phyloP scores from a whole-genome alignment of 2,329 filamentous ascomycete species.

The Trichoderma endophyticum region DNA sequence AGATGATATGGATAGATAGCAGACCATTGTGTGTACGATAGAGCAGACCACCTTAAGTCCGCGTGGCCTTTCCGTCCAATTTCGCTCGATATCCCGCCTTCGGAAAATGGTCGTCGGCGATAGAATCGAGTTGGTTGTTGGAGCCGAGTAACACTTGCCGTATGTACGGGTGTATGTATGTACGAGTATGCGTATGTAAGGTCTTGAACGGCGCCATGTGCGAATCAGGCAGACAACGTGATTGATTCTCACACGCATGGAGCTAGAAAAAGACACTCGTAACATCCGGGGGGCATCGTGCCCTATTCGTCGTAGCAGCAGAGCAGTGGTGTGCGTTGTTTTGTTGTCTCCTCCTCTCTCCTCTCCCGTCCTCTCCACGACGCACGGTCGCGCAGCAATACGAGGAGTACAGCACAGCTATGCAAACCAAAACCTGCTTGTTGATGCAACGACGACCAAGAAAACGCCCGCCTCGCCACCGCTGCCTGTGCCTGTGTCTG shows the following conservation, averaged over 20 bases:
- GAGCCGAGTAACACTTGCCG: not conserved
- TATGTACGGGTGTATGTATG: not conserved
- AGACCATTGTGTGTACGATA: not conserved
- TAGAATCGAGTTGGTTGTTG: not conserved
- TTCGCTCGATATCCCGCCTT: not conserved
- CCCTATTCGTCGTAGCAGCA: constrained; percentile 1
- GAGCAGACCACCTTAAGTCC: not conserved
- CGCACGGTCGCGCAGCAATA: constrained; percentile 9
- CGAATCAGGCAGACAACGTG: not conserved
- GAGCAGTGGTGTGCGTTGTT: constrained; percentile 9
- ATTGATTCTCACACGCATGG: not conserved
- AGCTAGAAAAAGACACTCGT: not conserved
- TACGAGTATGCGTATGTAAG: not conserved
- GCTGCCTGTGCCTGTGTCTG: not conserved
- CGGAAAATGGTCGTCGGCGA: constrained; percentile 4
- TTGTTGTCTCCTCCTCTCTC: not conserved
- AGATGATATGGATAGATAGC: not conserved
- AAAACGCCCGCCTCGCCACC: not conserved
- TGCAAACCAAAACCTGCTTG: not conserved
- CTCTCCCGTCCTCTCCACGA: not conserved
- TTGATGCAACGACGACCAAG: not conserved
- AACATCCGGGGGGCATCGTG: not conserved
- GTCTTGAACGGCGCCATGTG: not conserved
- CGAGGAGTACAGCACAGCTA: not conserved
- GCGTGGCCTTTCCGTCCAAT: not conserved